Evolutionary conservation across 129 eudicot species (phyloP).

Genomic region (Lactuca saligna): DNA sequence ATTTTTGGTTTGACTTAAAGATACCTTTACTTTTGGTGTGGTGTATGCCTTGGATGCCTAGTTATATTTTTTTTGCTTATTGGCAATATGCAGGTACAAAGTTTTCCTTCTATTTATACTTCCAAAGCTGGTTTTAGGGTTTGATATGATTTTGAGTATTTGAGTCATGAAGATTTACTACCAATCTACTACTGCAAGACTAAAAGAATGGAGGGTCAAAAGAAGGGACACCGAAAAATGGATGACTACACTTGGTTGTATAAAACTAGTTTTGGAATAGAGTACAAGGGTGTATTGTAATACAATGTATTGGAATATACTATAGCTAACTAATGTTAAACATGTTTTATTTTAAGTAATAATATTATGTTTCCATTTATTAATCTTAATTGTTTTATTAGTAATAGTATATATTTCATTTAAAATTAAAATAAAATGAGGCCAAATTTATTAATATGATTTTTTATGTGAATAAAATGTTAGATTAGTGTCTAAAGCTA

Average conservation of each 20-base stretch:
- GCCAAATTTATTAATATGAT: no score
- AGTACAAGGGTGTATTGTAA: no score
- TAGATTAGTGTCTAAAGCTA: no score
- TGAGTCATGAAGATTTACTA: conserved; percentile 47
- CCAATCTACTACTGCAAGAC: conserved; percentile 63
- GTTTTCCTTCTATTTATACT: neutral
- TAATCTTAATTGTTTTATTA: no score
- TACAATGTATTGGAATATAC: no score
- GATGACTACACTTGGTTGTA: conserved; percentile 33
- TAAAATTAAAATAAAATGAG: no score
- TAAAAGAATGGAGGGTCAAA: conserved; percentile 68
- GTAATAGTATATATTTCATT: no score
- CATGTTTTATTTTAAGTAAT: no score
- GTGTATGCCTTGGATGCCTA: conserved; percentile 67
- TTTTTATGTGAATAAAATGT: no score
- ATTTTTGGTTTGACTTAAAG: conserved; percentile 87
- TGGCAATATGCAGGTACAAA: conserved; percentile 85
- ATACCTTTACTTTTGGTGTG: conserved; percentile 44
- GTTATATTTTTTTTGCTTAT: conserved; percentile 70
- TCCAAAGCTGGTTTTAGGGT: conserved; percentile 3
- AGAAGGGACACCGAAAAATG: conserved; percentile 72
- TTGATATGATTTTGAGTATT: conserved; percentile 10
- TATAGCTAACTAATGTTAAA: no score
- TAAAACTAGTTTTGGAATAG: no score
- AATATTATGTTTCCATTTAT: no score